A percentile compares a stretch with the other conserved stretches of the same genome.
phyloP scores from a whole-genome alignment of 176 grass and related monocot genomes.

The Musa schizocarpa region DNA sequence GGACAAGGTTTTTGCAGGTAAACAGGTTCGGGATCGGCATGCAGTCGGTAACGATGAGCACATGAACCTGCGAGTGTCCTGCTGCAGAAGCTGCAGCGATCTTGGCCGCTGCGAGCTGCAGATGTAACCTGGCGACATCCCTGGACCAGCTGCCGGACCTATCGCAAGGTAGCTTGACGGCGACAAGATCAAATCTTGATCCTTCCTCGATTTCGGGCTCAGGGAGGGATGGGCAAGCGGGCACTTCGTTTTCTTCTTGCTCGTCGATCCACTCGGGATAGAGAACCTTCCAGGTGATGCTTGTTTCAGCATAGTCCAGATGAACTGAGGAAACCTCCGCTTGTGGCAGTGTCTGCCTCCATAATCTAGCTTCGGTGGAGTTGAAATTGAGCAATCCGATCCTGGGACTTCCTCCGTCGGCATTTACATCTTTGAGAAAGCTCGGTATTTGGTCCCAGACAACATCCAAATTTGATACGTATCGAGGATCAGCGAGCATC shows the following conservation, averaged over 20 bases:
- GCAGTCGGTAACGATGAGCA: neutral
- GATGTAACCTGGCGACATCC: conserved; percentile 4
- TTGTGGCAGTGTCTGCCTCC: neutral
- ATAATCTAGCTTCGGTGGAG: neutral
- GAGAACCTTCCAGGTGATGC: conserved; percentile 1
- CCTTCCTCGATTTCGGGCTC: neutral
- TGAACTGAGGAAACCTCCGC: neutral
- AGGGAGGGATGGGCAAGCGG: neutral
- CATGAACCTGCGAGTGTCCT: neutral
- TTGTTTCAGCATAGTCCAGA: neutral
- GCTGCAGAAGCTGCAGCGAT: neutral
- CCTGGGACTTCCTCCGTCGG: neutral
- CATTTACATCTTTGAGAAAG: neutral
- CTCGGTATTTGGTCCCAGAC: neutral
- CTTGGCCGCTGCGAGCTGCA: conserved; percentile 2
- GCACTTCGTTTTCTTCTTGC: neutral
- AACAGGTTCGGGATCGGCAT: conserved; percentile 2
- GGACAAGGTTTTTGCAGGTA: neutral
- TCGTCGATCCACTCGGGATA: conserved; percentile 15
- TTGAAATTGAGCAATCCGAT: conserved; percentile 14
- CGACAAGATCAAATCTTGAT: neutral
- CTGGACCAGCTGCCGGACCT: conserved; percentile 1
- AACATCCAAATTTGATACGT: neutral
- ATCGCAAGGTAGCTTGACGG: conserved; percentile 5
- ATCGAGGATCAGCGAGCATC: neutral